A percentile compares a stretch with the other conserved stretches of the same genome.
Evolutionary conservation across 495 filamentous ascomycete genomes (phyloP).

Genomic region (Aspergillus cavernicola): DNA sequence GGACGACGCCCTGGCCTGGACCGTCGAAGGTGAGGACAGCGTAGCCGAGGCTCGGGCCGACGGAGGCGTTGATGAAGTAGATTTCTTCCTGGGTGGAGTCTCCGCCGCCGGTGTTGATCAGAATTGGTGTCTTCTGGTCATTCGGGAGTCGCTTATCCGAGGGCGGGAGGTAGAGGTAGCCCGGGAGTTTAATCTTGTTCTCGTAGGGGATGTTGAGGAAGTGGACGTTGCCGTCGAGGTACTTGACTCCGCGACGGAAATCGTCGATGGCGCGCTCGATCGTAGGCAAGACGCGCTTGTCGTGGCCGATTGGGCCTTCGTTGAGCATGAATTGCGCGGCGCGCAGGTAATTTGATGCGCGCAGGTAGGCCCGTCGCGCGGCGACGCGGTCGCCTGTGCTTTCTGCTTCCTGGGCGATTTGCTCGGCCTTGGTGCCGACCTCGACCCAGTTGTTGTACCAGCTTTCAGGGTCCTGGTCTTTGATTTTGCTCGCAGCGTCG

Average conservation of each 20-base stretch:
- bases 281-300: constrained; percentile 17
- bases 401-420: constrained; percentile 25
- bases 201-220: background rate
- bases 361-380: constrained; percentile 32
- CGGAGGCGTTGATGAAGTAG: constrained; percentile 26
- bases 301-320: background rate
- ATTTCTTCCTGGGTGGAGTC: constrained; percentile 49
- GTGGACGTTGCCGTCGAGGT: background rate
- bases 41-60: constrained; percentile 37
- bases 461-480: constrained; percentile 31
- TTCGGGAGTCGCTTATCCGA: constrained; percentile 19
- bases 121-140: constrained; percentile 31
- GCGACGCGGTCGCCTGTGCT: constrained; percentile 18
- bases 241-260: background rate
- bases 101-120: constrained; percentile 35
- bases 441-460: constrained; percentile 37
- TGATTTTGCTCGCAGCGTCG: constrained; percentile 35
- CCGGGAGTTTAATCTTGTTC: background rate
- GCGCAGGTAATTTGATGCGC: constrained; percentile 41
- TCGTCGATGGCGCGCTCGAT: constrained; percentile 5
- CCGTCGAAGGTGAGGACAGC: constrained; percentile 47
- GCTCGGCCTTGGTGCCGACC: background rate
- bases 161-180: background rate
- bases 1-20: constrained; percentile 45
- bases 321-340: constrained; percentile 33